Evolutionary conservation across 2,329 filamentous ascomycete genomes (phyloP).

Genomic region (Fusarium algeriense): DNA sequence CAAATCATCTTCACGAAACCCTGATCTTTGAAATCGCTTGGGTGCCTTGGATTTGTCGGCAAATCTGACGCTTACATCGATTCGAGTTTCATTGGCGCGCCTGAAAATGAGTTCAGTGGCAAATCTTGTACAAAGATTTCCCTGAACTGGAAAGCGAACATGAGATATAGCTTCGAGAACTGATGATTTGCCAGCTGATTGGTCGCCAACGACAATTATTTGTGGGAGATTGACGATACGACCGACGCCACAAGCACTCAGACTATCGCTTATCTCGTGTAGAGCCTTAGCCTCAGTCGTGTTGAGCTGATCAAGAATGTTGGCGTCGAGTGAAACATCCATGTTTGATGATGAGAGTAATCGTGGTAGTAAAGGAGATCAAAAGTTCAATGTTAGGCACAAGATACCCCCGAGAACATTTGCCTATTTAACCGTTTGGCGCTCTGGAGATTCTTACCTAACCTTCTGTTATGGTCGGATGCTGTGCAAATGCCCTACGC

Average conservation of each 20-base stretch:
- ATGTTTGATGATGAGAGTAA: background rate
- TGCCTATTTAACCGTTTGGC: background rate
- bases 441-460: too few species aligned
- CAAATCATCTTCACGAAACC: constrained; percentile 57
- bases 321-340: constrained; percentile 26
- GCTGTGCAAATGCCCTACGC: background rate
- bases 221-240: constrained; percentile 64
- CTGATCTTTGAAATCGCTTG: constrained; percentile 49
- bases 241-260: constrained; percentile 63
- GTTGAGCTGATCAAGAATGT: constrained; percentile 53
- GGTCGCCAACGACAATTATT: constrained; percentile 70
- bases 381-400: background rate
- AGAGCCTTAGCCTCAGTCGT: constrained; percentile 59
- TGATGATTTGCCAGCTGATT: constrained; percentile 73
- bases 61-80: constrained; percentile 60
- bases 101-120: constrained; percentile 70
- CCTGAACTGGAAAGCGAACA: constrained; percentile 69
- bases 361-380: background rate
- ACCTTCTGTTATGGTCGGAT: background rate
- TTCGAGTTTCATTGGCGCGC: constrained; percentile 50
- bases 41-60: constrained; percentile 42
- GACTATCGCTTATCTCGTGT: constrained; percentile 64
- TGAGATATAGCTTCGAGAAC: constrained; percentile 73
- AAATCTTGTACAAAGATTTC: constrained; percentile 69
- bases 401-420: background rate